phyloP scores from a whole-genome alignment of 768 basidiomycete genomes.

The Suillus bovinus region DNA sequence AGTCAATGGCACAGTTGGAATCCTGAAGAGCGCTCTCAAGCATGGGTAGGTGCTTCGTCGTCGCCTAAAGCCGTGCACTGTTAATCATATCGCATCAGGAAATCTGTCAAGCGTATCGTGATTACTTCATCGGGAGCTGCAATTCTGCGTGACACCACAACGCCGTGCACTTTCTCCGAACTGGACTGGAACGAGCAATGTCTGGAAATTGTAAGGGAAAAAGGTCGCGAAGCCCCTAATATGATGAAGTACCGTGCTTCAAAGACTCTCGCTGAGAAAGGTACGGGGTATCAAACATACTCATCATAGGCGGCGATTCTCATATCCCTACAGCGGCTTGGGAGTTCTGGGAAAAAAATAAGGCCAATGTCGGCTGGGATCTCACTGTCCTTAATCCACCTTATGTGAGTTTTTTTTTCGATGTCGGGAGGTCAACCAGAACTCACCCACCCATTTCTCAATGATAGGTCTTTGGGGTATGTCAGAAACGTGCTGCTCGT shows the following conservation, averaged over 20 bases:
- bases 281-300: slow-evolving; percentile 25
- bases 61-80: too few relatives aligned
- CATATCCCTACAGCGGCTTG: slow-evolving; percentile 42
- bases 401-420: slow-evolving; percentile 24
- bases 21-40: slow-evolving; percentile 60
- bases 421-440: background rate
- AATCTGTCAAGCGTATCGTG: slow-evolving; percentile 63
- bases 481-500: background rate
- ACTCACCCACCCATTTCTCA: background rate
- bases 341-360: slow-evolving; percentile 41
- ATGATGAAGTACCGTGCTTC: slow-evolving; percentile 54
- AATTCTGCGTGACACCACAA: slow-evolving; percentile 33
- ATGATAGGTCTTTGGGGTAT: slow-evolving; percentile 31
- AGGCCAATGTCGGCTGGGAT: slow-evolving; percentile 38
- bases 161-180: slow-evolving; percentile 41
- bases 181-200: slow-evolving; percentile 59
- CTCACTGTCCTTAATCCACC: slow-evolving; percentile 42
- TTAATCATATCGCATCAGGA: slow-evolving; percentile 22
- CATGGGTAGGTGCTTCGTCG: slow-evolving; percentile 39
- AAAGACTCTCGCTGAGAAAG: slow-evolving; percentile 66
- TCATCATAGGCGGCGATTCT: background rate
- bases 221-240: slow-evolving; percentile 44
- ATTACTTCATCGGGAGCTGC: slow-evolving; percentile 65
- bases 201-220: slow-evolving; percentile 40
- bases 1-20: slow-evolving; percentile 63